A percentile compares a stretch with the other conserved stretches of the same genome.
Conservation (phyloP, 495 filamentous ascomycete species). For the Penicillium silybi region DNA sequence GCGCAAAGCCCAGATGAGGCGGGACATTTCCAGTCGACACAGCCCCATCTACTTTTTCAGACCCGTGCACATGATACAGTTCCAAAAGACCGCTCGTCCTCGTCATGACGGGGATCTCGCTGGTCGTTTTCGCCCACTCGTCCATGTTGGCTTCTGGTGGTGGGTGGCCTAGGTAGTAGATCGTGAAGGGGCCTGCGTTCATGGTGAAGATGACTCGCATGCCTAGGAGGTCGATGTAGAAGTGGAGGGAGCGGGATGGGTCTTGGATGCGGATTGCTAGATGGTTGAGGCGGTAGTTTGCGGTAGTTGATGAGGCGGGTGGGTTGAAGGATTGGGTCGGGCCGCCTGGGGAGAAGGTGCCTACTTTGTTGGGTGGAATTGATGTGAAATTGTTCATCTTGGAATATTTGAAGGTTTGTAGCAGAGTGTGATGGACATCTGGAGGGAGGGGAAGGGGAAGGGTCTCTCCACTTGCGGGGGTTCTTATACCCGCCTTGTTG, state of each 20-base stretch:
- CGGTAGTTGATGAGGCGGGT: slow-evolving; percentile 28
- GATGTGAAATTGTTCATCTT: no score
- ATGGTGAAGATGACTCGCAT: slow-evolving; percentile 47
- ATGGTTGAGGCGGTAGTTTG: slow-evolving; percentile 44
- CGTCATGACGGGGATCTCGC: slow-evolving; percentile 23
- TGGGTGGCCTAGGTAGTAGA: slow-evolving; percentile 43
- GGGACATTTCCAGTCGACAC: slow-evolving; percentile 29
- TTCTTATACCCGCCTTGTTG: no score
- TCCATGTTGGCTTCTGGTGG: slow-evolving; percentile 19
- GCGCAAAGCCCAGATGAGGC: slow-evolving; percentile 36
- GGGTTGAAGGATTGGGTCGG: slow-evolving; percentile 26
- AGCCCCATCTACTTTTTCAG: background rate
- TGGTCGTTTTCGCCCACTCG: slow-evolving; percentile 27
- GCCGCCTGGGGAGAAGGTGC: slow-evolving; percentile 30
- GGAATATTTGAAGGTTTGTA: no score
- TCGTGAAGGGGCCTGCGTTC: slow-evolving; percentile 41
- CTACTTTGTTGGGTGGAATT: slow-evolving; percentile 14
- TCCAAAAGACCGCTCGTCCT: slow-evolving; percentile 33
- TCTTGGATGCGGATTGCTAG: slow-evolving; percentile 39
- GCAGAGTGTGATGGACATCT: no score
- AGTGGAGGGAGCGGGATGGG: slow-evolving; percentile 35
- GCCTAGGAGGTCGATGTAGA: slow-evolving; percentile 46
- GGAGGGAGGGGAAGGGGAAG: no score
- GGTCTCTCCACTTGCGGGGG: no score
- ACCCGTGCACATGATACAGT: slow-evolving; percentile 34